These are phyloP conservation scores for Cyclotella sp. DNA, from an alignment of 108 stramenopile species.

Conservation along the genomic window DNA sequence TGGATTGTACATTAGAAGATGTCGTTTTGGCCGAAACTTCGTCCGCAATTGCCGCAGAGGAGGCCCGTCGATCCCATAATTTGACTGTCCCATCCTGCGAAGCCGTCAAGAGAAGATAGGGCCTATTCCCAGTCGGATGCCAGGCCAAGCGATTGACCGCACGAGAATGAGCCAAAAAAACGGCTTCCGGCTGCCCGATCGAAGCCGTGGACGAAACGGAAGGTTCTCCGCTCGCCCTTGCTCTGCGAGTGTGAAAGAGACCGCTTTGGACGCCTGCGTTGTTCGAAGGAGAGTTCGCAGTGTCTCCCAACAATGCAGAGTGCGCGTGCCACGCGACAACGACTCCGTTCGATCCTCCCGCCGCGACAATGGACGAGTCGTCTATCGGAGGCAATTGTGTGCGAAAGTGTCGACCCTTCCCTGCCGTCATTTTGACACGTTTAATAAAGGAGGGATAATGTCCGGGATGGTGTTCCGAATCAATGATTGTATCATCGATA, in stretches of 20 bases:
- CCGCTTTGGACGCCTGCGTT: conserved; percentile 25
- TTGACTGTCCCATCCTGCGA: conserved; percentile 71
- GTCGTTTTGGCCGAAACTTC: neutral
- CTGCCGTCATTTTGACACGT: conserved; percentile 12
- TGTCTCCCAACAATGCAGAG: conserved; percentile 23
- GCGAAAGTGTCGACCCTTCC: neutral
- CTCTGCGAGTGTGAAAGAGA: conserved; percentile 22
- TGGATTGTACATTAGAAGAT: neutral
- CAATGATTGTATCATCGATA: conserved; percentile 9
- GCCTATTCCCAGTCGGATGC: conserved; percentile 70
- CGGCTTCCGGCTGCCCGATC: conserved; percentile 78
- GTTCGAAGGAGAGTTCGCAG: conserved; percentile 15
- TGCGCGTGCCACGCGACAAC: conserved; percentile 76
- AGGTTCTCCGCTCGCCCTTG: conserved; percentile 12
- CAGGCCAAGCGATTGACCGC: conserved; percentile 84
- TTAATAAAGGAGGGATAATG: conserved; percentile 50
- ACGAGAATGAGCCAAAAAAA: conserved; percentile 74
- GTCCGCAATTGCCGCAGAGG: conserved; percentile 1
- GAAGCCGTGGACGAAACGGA: conserved; percentile 41
- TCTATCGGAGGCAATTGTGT: conserved; percentile 17
- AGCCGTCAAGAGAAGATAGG: conserved; percentile 73
- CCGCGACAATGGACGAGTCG: conserved; percentile 71
- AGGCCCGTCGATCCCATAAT: conserved; percentile 65
- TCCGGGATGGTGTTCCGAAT: conserved; percentile 27
- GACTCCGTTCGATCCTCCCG: conserved; percentile 85